phyloP scores from a whole-genome alignment of 768 basidiomycete genomes.

The Leucocoprinus leucothites region DNA sequence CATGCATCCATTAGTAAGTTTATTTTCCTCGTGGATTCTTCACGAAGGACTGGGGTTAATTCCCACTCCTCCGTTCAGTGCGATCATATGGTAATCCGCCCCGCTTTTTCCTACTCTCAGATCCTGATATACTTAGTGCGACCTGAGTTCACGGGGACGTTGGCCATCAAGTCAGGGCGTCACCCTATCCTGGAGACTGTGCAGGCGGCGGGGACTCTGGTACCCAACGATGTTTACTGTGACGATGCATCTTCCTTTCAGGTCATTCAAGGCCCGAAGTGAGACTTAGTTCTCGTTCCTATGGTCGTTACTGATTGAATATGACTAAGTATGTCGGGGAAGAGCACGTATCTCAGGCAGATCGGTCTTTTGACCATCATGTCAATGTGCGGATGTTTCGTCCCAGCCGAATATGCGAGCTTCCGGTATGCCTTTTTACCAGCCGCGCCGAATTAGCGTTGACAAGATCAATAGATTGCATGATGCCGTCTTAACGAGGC shows the following conservation, averaged over 20 bases:
- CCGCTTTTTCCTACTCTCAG: neutral
- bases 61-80: slow-evolving; percentile 26
- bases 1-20: slow-evolving; percentile 74
- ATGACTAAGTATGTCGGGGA: slow-evolving; percentile 59
- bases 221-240: slow-evolving; percentile 91
- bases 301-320: neutral
- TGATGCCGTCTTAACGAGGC: slow-evolving; percentile 77
- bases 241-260: slow-evolving; percentile 85
- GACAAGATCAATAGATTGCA: slow-evolving; percentile 51
- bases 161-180: slow-evolving; percentile 85
- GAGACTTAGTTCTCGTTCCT: neutral
- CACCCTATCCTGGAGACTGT: slow-evolving; percentile 85
- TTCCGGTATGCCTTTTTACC: slow-evolving; percentile 56
- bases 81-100: slow-evolving; percentile 40
- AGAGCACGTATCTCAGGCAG: slow-evolving; percentile 92
- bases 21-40: neutral
- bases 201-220: slow-evolving; percentile 62
- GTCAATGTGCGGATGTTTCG: slow-evolving; percentile 89
- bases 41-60: neutral
- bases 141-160: slow-evolving; percentile 87
- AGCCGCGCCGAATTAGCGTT: neutral
- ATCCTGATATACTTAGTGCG: slow-evolving; percentile 51
- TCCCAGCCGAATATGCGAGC: slow-evolving; percentile 92
- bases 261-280: slow-evolving; percentile 91
- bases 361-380: slow-evolving; percentile 79